These are phyloP conservation scores for Lyophyllum semitale DNA, from an alignment of 768 basidiomycete genomes.

Conservation along the genomic window DNA sequence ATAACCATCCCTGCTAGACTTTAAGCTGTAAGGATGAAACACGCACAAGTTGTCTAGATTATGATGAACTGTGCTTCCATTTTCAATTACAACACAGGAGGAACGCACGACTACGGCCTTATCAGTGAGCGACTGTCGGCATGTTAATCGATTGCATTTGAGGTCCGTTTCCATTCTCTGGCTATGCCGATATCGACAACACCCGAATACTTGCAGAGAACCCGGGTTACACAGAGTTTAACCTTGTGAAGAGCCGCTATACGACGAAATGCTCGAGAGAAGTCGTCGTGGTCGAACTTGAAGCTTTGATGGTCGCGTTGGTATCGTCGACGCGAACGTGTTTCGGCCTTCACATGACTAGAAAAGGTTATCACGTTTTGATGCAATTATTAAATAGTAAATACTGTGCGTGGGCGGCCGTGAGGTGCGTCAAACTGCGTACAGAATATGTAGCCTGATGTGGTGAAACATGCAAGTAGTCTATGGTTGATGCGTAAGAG, in stretches of 20 bases:
- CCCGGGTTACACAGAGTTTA: no score
- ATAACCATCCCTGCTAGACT: background rate
- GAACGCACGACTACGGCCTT: slow-evolving; percentile 83
- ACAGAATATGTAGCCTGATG: slow-evolving; percentile 1
- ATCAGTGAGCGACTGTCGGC: slow-evolving; percentile 65
- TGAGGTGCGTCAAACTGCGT: slow-evolving; percentile 8
- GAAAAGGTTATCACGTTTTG: slow-evolving; percentile 1
- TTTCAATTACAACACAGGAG: background rate
- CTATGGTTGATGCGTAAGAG: slow-evolving; percentile 11
- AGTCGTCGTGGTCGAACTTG: background rate
- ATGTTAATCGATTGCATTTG: slow-evolving; percentile 79
- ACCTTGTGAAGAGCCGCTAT: no score
- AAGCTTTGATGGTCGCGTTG: no score
- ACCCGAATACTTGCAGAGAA: background rate
- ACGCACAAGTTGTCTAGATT: slow-evolving; percentile 26
- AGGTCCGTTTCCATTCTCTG: slow-evolving; percentile 69
- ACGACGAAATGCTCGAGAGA: background rate
- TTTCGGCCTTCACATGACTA: slow-evolving; percentile 7
- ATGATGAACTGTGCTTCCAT: background rate
- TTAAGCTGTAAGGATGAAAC: background rate
- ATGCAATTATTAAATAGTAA: background rate
- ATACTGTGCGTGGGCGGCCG: background rate
- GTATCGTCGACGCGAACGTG: background rate
- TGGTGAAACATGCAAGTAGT: background rate
- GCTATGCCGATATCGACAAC: no score